A percentile compares a stretch with the other conserved stretches of the same genome.
phyloP scores from a whole-genome alignment of 805 yeast genomes.

The Candida berthetii region DNA sequence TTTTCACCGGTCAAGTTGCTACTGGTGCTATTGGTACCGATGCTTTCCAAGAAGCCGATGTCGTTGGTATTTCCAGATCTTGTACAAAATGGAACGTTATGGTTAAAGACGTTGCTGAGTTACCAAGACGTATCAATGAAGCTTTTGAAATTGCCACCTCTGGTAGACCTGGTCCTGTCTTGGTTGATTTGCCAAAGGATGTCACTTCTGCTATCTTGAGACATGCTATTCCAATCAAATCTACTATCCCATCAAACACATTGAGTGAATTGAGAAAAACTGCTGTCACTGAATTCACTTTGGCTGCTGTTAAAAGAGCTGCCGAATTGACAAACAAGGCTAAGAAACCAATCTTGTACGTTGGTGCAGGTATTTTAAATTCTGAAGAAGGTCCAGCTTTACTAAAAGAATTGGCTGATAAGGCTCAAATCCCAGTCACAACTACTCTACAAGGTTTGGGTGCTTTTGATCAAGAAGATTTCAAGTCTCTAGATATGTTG shows the following conservation, averaged over 20 bases:
- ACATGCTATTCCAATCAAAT: constrained; percentile 74
- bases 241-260: constrained; percentile 70
- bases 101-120: constrained; percentile 92
- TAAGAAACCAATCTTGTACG: constrained; percentile 83
- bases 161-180: constrained; percentile 98
- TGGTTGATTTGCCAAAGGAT: constrained; percentile 96
- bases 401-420: constrained; percentile 80
- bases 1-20: constrained; percentile 96
- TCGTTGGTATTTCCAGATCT: constrained; percentile 91
- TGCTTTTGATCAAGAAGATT: constrained; percentile 87
- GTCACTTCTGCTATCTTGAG: constrained; percentile 90
- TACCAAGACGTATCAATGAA: constrained; percentile 93
- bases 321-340: constrained; percentile 77
- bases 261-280: constrained; percentile 63
- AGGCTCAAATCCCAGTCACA: constrained; percentile 92
- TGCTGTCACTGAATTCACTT: constrained; percentile 68
- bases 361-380: constrained; percentile 86
- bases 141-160: constrained; percentile 95
- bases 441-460: constrained; percentile 94
- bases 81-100: constrained; percentile 99
- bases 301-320: constrained; percentile 67
- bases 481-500: constrained; percentile 88
- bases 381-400: constrained; percentile 73
- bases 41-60: constrained; percentile 99
- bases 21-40: constrained; percentile 96